These are phyloP conservation scores for Goffeauzyma gilvescens DNA, from an alignment of 768 basidiomycete species.

Conservation along the genomic window DNA sequence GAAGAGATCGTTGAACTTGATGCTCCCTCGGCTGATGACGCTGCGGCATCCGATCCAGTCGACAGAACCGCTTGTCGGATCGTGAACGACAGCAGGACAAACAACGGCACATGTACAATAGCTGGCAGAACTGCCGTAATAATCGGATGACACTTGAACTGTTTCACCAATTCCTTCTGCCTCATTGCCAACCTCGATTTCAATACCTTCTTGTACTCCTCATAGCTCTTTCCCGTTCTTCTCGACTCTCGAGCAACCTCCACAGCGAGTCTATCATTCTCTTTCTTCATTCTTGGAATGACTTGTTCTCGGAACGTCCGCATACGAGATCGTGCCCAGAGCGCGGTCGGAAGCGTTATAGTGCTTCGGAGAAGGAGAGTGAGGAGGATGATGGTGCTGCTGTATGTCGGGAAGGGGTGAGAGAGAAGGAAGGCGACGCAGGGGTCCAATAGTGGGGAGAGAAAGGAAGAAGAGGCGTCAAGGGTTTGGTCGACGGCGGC, in stretches of 20 bases:
- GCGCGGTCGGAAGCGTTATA: constrained; percentile 28
- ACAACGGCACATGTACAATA: constrained; percentile 30
- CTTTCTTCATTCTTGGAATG: constrained; percentile 21
- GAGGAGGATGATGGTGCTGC: constrained; percentile 25
- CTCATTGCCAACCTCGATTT: constrained; percentile 3
- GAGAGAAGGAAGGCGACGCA: constrained; percentile 12
- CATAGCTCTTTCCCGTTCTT: constrained; percentile 21
- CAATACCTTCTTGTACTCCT: constrained; percentile 26
- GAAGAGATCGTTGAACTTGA: too few species aligned
- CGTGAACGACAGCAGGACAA: constrained; percentile 26
- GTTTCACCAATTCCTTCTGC: constrained; percentile 19
- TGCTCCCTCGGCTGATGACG: neutral
- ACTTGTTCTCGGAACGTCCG: constrained; percentile 21
- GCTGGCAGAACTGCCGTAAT: constrained; percentile 27
- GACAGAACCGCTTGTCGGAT: constrained; percentile 28
- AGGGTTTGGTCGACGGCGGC: too few species aligned
- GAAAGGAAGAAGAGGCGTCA: too few species aligned
- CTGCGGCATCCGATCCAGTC: neutral
- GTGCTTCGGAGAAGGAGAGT: constrained; percentile 25
- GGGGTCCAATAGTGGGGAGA: too few species aligned
- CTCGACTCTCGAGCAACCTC: constrained; percentile 22
- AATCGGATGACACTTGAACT: constrained; percentile 26
- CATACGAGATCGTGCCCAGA: constrained; percentile 29
- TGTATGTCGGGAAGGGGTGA: constrained; percentile 4
- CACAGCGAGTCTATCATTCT: constrained; percentile 21